Evolutionary conservation across 768 basidiomycete species (phyloP).

Genomic region (Boletus sp.): DNA sequence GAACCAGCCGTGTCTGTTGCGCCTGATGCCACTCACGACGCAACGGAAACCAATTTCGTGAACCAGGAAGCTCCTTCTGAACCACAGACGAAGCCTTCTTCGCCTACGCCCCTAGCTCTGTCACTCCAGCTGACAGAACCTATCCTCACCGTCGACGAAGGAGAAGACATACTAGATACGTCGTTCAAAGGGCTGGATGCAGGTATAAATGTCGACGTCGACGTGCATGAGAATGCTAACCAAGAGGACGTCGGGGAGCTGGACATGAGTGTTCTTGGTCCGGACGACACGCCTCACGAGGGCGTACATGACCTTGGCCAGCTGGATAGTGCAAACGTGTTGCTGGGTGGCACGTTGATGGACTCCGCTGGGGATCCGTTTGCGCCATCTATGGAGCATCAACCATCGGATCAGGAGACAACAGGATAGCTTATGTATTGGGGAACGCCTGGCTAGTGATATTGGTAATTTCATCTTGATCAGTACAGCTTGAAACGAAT

Average conservation of each 20-base stretch:
- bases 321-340: constrained; percentile 48
- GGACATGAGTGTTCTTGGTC: constrained; percentile 63
- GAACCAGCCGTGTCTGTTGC: constrained; percentile 45
- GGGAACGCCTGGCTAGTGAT: background rate
- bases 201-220: constrained; percentile 43
- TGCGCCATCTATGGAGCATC: constrained; percentile 28
- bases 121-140: constrained; percentile 51
- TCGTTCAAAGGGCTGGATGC: constrained; percentile 56
- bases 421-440: constrained; percentile 10
- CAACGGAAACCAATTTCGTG: constrained; percentile 35
- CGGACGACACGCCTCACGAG: constrained; percentile 63
- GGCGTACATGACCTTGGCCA: constrained; percentile 53
- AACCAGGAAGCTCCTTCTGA: constrained; percentile 45
- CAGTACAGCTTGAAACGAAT: background rate
- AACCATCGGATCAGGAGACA: constrained; percentile 10
- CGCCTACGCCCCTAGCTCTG: constrained; percentile 64
- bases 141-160: constrained; percentile 37
- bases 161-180: constrained; percentile 48
- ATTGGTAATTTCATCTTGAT: constrained; percentile 8
- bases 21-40: constrained; percentile 39
- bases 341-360: constrained; percentile 63
- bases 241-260: constrained; percentile 45
- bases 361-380: constrained; percentile 64
- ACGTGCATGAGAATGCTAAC: constrained; percentile 32
- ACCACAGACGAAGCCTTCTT: constrained; percentile 57